Conservation (phyloP, 805 yeast genomes). For the Hanseniaspora occidentalis region DNA sequence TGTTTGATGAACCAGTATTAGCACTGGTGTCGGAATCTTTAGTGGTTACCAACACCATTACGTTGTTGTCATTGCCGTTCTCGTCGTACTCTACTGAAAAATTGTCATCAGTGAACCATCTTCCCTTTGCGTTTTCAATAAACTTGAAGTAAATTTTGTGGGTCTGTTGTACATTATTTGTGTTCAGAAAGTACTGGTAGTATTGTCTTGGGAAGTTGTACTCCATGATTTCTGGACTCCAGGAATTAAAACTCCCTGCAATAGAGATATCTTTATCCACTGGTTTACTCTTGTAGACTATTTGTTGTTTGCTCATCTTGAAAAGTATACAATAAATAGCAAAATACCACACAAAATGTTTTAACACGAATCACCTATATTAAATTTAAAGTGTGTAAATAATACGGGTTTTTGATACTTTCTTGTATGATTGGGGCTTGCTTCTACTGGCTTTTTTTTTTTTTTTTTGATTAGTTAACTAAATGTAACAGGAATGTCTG, state of each 20-base stretch:
- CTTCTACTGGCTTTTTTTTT: too few relatives aligned
- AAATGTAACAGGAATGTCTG: too few relatives aligned
- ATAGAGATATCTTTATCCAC: neutral
- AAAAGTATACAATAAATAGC: too few relatives aligned
- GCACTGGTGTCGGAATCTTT: neutral
- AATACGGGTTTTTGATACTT: too few relatives aligned
- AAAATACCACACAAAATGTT: too few relatives aligned
- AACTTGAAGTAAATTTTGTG: constrained; percentile 17
- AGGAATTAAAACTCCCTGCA: constrained; percentile 6
- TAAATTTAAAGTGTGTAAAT: too few relatives aligned
- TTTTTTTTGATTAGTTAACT: too few relatives aligned
- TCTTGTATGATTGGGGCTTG: too few relatives aligned
- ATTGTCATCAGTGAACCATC: constrained; percentile 22
- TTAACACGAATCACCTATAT: too few relatives aligned
- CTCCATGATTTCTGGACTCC: constrained; percentile 5
- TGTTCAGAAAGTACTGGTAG: constrained; percentile 8
- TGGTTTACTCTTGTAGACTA: neutral
- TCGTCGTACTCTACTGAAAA: constrained; percentile 23
- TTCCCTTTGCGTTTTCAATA: constrained; percentile 14
- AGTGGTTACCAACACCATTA: constrained; percentile 6
- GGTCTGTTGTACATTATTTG: constrained; percentile 11
- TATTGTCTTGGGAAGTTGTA: constrained; percentile 12
- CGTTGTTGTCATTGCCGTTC: constrained; percentile 28
- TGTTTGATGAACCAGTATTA: too few relatives aligned
- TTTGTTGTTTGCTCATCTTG: constrained; percentile 3